Base-by-base conservation (phyloP, 805 yeast genomes). In the Schwanniomyces yamadae region DNA sequence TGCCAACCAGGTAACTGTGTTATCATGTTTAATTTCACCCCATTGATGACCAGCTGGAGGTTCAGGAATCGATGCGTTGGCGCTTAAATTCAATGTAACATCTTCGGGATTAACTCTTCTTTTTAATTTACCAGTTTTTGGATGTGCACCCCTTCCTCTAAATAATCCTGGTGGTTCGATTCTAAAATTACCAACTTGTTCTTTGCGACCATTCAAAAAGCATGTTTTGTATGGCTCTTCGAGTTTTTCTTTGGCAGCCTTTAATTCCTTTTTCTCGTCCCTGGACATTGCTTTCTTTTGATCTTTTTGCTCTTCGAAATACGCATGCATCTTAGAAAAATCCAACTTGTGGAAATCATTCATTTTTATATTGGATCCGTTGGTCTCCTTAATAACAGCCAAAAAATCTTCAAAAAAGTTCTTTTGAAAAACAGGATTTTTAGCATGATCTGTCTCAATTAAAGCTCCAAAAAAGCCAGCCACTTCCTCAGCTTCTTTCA, bases 111-210 rank as follows among this genome's bases (percentile, higher is more conserved):
- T 60, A 11, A 91, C 96, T 45, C 99, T 75, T 50, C 82, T 77
- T 57, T 91, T 91, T 39, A 89, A 63, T 55, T 83, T 86, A 28
- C 99, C 99, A 1, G 97, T 90, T 59, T 85, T 88, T 12, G 98
- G 98, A 59, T 90, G 98, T 0, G 91, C 89, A 53, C 97, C 98
- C 60, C 98, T 84, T 28, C 98, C 99, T 60, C 97, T 74, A 57
- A 90, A 91, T 37, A 91, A 66, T 2, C 95, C 97, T 0, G 99
- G 98, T 21, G 98, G 98, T 69, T 91, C 99, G 32, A 91, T 82
- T 54, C 91, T 72, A 59, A 91, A 91, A 57, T 91, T 91, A 16
- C 97, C 97, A 20, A 91, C 95, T 50, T 82, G 90, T 54, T 91
- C 96, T 51, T 77, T 83, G 48, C 95, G 75, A 12, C 96, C 97